Base-by-base conservation (phyloP, 2,329 filamentous ascomycete species). In the Didymella lethalis region DNA sequence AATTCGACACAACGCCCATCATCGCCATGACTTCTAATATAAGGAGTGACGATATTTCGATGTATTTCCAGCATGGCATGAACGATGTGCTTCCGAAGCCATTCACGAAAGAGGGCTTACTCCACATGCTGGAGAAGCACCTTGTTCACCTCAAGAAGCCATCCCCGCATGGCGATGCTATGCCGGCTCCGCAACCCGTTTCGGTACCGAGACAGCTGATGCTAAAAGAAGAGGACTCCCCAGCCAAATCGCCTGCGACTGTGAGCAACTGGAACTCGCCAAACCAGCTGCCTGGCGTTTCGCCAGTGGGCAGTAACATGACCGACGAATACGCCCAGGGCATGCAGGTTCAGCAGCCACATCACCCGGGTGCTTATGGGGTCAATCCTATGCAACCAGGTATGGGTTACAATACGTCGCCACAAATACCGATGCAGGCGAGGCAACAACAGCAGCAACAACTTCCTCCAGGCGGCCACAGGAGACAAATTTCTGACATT, bases 21-120 rank as follows among this genome's bases (percentile, higher is more conserved):
- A 92, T 99, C 58, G 95, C 95, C 46, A 98, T 99, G 95, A 99
- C 95, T 3, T 97, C 94, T 3, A 99, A 98, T 74, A 98, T 99
- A 64, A 87, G 95, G 64, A 93, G 92, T 61, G 94, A 97, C 71
- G 95, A 99, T 75, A 96, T 98, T 62, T 91, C 94, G 53, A 93
- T 96, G 80, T 99, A 99, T 75, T 98, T 97, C 80, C 89, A 94
- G 70, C 93, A 96, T 80, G 95, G 93, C 95, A 85, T 82, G 89
- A 96, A 97, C 72, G 95, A 97, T 72, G 94, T 99, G 18, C 81
- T 99, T 60, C 94, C 95, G 0, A 99, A 99, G 74, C 95, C 95
- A 0, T 99, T 99, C 75, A 99, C 95, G 0, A 90, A 90, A 67
- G 85, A 90, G 43, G 94, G 93, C 0, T 80, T 97, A 31, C 80